phyloP scores from a whole-genome alignment of 106 monocot species.

The Platanthera zijinensis region DNA sequence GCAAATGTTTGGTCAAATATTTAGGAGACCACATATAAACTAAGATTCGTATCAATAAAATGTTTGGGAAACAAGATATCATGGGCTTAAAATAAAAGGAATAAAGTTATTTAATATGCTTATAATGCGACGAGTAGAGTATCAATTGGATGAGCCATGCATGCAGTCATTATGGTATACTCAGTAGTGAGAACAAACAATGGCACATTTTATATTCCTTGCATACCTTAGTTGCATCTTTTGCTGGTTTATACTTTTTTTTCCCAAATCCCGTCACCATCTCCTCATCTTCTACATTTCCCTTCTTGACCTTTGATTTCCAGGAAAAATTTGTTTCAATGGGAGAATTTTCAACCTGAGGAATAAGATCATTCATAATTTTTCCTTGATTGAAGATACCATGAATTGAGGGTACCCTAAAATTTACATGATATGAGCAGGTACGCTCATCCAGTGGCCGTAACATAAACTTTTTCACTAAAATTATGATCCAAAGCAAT shows the following conservation, averaged over 20 bases:
- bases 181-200: not conserved
- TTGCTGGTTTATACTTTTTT: conserved; percentile 37
- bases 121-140: not conserved
- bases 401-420: not conserved
- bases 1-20: not conserved
- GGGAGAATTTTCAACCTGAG: conserved; percentile 42
- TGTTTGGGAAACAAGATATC: not conserved
- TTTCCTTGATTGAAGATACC: not conserved
- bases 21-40: not conserved
- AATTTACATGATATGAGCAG: too few species aligned
- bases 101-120: not conserved
- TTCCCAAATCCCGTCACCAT: conserved; percentile 22
- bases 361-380: conserved; percentile 2
- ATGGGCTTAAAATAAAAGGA: not conserved
- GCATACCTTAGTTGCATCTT: conserved; percentile 62
- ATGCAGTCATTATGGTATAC: not conserved
- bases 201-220: not conserved
- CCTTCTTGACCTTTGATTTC: conserved; percentile 44
- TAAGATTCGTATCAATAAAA: not conserved
- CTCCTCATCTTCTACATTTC: conserved; percentile 31
- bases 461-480: not conserved
- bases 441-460: not conserved
- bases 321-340: conserved; percentile 23
- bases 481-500: not conserved
- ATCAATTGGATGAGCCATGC: not conserved